phyloP scores from a whole-genome alignment of 495 filamentous ascomycete species.

The Hyaloscypha finlandica region DNA sequence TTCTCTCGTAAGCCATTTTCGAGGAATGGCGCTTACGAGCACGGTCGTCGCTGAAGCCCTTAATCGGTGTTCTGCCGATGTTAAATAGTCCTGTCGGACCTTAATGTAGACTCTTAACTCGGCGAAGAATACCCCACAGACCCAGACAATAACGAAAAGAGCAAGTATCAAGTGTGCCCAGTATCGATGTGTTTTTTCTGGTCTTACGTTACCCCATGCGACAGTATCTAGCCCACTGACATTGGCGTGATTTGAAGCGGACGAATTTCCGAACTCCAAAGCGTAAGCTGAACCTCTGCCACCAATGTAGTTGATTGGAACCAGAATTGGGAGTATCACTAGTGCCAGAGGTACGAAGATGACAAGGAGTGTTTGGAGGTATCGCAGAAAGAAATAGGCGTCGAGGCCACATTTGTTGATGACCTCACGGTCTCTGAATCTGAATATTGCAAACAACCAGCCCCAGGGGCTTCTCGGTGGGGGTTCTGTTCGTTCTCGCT shows the following conservation, averaged over 20 bases:
- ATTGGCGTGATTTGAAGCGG: slow-evolving; percentile 37
- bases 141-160: slow-evolving; percentile 75
- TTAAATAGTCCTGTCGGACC: slow-evolving; percentile 89
- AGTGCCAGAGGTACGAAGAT: slow-evolving; percentile 83
- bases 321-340: slow-evolving; percentile 79
- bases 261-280: slow-evolving; percentile 18
- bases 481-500: slow-evolving; percentile 75
- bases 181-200: slow-evolving; percentile 69
- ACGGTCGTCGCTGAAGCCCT: slow-evolving; percentile 97
- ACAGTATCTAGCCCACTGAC: slow-evolving; percentile 76
- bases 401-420: slow-evolving; percentile 95
- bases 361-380: slow-evolving; percentile 88
- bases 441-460: slow-evolving; percentile 72
- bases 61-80: slow-evolving; percentile 91
- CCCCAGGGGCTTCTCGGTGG: slow-evolving; percentile 70
- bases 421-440: slow-evolving; percentile 80
- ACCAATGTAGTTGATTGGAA: slow-evolving; percentile 78
- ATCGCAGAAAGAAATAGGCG: slow-evolving; percentile 97
- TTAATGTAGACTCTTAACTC: slow-evolving; percentile 92
- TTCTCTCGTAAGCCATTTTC: slow-evolving; percentile 82
- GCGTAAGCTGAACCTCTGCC: slow-evolving; percentile 59
- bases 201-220: slow-evolving; percentile 89
- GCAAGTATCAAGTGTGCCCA: slow-evolving; percentile 90
- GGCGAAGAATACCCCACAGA: slow-evolving; percentile 84
- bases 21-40: slow-evolving; percentile 84